Base-by-base conservation (phyloP, 257 asterid species). In the Penstemon newberryi region DNA sequence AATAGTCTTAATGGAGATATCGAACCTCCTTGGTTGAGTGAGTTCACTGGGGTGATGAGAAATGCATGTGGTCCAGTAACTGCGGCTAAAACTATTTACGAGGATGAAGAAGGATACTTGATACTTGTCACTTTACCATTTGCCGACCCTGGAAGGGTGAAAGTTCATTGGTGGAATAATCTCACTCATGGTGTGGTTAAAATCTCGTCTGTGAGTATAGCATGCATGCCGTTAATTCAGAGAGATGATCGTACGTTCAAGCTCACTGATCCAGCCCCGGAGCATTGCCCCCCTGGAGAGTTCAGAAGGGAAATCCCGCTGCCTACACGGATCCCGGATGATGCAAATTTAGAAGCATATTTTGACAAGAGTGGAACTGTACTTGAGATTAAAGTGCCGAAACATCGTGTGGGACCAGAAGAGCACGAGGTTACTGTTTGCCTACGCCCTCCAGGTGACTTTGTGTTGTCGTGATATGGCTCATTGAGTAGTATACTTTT, bases 261-360 rank as follows among this genome's bases (percentile, higher is more conserved):
- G 85, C 89, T 92, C 5, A 72, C 87, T 0, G 96, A 89, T 65
- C 66, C 80, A 1, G 79, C 88, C 15, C 76, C 96, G 0, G 98
- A 92, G 73, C 98, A 92, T 80, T 89, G 98, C 75, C 98, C 96
- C 0, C 89, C 96, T 0, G 98, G 98, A 15, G 98, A 92, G 63
- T 92, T 92, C 49, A 82, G 89, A 2, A 68, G 98, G 46, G 98
- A 92, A 67, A 86, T 92, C 12, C 87, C 84, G 6, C 96, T 92
- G 3, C 78, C 95, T 4, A 89, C 96, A 54, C 86, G 98, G 6
- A 92, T 92, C 6, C 98, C 98, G 1, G 96, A 92, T 80, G 96
- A 87, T 50, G 98, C 96, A 4, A 86, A 83, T 18, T 87, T 89
- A 1, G 96, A 92, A 75, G 96, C 98, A 0, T 89, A 89, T 57